Percentiles rank a stretch among this genome's conserved stretches.
Conservation (phyloP, 148 eudicot genomes). For the Fallopia convolvulus region DNA sequence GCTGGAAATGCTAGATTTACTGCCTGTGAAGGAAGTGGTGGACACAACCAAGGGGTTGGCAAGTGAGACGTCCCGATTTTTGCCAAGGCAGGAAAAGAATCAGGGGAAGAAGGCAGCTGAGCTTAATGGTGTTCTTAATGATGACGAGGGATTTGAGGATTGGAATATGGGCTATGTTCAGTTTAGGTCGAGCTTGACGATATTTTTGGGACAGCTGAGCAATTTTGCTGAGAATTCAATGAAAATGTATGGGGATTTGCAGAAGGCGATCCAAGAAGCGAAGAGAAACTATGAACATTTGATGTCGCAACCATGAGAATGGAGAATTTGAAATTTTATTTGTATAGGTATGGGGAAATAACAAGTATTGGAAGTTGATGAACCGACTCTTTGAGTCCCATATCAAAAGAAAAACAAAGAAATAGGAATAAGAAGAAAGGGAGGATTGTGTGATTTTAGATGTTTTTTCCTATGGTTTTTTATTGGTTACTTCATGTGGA, state of each 20-base stretch:
- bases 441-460: not conserved
- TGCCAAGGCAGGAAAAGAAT: conserved; percentile 74
- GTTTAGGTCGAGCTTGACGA: conserved; percentile 38
- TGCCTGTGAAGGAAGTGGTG: conserved; percentile 40
- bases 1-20: conserved; percentile 44
- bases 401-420: not conserved
- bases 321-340: not conserved
- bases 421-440: not conserved
- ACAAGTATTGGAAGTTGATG: not conserved
- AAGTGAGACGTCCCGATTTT: conserved; percentile 38
- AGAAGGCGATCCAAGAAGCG: conserved; percentile 41
- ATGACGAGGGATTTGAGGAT: conserved; percentile 34
- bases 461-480: not conserved
- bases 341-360: conserved; percentile 8
- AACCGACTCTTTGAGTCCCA: not conserved
- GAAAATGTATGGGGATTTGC: conserved; percentile 52
- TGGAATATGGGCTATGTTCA: conserved; percentile 34
- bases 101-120: conserved; percentile 46
- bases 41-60: conserved; percentile 54
- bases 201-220: conserved; percentile 45
- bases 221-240: conserved; percentile 49
- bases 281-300: conserved; percentile 38
- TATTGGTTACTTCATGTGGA: not conserved
- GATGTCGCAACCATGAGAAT: conserved; percentile 30
- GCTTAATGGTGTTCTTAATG: conserved; percentile 13